Percentiles rank a stretch among this genome's conserved stretches.
Conservation (phyloP, 1,284 basidiomycete species). For the Trichosporon coremiiforme region DNA sequence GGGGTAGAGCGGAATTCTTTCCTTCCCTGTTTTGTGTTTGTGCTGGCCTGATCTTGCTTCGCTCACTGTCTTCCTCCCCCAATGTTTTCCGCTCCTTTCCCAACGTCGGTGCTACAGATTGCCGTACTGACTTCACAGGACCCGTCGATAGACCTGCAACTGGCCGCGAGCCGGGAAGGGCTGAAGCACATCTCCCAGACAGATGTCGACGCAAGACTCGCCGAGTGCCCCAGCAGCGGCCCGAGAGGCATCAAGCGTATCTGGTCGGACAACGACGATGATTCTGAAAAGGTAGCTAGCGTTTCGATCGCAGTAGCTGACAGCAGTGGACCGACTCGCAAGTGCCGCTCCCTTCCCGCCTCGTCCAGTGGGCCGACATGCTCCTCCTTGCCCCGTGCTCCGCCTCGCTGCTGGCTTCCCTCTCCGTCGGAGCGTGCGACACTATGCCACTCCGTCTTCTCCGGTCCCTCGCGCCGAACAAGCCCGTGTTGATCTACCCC, state of each 20-base stretch:
- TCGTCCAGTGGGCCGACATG: conserved; percentile 76
- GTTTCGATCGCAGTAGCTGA: not conserved
- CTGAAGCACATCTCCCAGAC: not conserved
- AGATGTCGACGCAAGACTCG: not conserved
- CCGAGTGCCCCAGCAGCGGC: not conserved
- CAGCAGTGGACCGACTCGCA: not conserved
- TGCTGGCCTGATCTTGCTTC: not conserved
- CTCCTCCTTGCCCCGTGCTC: conserved; percentile 92
- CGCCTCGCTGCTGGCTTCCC: conserved; percentile 90
- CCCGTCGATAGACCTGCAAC: not conserved
- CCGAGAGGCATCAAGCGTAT: not conserved
- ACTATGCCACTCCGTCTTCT: conserved; percentile 71
- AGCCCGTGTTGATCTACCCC: conserved; percentile 88
- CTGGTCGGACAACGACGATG: not conserved
- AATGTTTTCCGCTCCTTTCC: not conserved
- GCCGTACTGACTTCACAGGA: not conserved
- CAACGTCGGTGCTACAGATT: not conserved
- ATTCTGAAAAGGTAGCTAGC: not conserved
- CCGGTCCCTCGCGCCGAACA: conserved; percentile 65
- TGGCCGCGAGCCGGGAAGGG: not conserved
- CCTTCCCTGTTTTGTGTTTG: too few relatives aligned
- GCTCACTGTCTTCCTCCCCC: not conserved
- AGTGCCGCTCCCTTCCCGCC: not conserved
- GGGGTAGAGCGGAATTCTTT: too few relatives aligned
- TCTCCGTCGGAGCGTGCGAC: conserved; percentile 83